These are phyloP conservation scores for Sclerotinia spermophila DNA, from an alignment of 2,329 filamentous ascomycete genomes.

Conservation along the genomic window DNA sequence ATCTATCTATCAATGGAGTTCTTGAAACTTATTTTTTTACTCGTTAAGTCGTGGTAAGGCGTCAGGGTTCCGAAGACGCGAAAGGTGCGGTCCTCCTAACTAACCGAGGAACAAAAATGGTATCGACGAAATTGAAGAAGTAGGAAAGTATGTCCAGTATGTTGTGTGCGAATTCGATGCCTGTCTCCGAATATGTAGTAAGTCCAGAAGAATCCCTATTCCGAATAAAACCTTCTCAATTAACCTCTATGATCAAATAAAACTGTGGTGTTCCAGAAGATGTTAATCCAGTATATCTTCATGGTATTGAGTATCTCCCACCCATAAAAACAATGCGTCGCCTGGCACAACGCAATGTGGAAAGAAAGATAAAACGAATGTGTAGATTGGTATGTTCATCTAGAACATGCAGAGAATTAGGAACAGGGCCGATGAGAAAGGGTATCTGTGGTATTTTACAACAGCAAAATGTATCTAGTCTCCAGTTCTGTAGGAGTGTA, in stretches of 20 bases:
- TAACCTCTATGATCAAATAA: conserved; percentile 17
- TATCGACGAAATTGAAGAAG: conserved; percentile 14
- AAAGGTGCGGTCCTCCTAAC: background rate
- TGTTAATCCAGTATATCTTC: conserved; percentile 8
- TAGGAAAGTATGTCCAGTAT: conserved; percentile 16
- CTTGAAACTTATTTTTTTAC: conserved; percentile 9
- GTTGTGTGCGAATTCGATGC: conserved; percentile 13
- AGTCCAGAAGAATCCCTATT: conserved; percentile 13
- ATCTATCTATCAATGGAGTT: conserved; percentile 18
- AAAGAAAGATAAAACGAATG: conserved; percentile 3
- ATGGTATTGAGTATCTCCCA: background rate
- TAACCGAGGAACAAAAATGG: conserved; percentile 6
- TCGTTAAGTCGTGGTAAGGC: conserved; percentile 18
- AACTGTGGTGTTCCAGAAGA: background rate
- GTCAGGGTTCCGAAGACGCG: background rate
- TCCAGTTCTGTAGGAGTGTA: conserved; percentile 4
- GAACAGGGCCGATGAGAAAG: background rate
- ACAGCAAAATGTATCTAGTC: conserved; percentile 10
- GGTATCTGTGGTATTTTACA: conserved; percentile 18
- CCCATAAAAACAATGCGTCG: background rate
- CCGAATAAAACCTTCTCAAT: conserved; percentile 11
- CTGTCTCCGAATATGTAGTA: conserved; percentile 17
- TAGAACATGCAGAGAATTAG: conserved; percentile 10
- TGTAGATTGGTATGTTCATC: conserved; percentile 8
- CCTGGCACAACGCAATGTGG: background rate